Evolutionary conservation across 169 alveolate species (phyloP).

Genomic region (Plasmodium cynomolgi): DNA sequence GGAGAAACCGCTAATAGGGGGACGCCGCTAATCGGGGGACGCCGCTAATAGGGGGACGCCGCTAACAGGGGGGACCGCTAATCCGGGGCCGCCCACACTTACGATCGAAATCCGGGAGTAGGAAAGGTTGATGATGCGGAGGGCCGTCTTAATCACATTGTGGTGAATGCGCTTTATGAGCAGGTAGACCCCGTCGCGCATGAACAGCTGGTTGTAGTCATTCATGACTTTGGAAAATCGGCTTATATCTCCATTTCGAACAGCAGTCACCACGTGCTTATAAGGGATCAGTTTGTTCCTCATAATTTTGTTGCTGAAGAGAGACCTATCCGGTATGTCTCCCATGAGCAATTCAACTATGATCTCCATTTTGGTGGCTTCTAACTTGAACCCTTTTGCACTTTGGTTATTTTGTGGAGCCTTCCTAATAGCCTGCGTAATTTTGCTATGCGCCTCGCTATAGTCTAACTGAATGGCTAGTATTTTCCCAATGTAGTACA

Average conservation of each 20-base stretch:
- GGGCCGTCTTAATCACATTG: conserved; percentile 96
- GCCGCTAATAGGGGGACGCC: background rate
- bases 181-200: conserved; percentile 91
- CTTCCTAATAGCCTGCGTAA: conserved; percentile 92
- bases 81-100: conserved; percentile 7
- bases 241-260: conserved; percentile 93
- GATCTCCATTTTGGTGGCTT: conserved; percentile 92
- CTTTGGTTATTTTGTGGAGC: conserved; percentile 93
- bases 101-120: conserved; percentile 92
- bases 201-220: conserved; percentile 82
- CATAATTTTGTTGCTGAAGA: conserved; percentile 89
- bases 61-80: background rate
- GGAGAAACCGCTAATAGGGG: no score
- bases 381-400: conserved; percentile 92
- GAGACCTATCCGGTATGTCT: conserved; percentile 95
- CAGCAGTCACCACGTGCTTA: conserved; percentile 92
- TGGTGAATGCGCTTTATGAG: conserved; percentile 93
- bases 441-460: conserved; percentile 91
- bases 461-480: conserved; percentile 96
- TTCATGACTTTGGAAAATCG: conserved; percentile 89
- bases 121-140: conserved; percentile 92
- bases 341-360: conserved; percentile 96
- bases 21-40: no score
- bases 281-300: conserved; percentile 91
- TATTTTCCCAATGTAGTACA: conserved; percentile 93